phyloP scores from a whole-genome alignment of 345 rosid species.

The Eucalyptus sideroxylon region DNA sequence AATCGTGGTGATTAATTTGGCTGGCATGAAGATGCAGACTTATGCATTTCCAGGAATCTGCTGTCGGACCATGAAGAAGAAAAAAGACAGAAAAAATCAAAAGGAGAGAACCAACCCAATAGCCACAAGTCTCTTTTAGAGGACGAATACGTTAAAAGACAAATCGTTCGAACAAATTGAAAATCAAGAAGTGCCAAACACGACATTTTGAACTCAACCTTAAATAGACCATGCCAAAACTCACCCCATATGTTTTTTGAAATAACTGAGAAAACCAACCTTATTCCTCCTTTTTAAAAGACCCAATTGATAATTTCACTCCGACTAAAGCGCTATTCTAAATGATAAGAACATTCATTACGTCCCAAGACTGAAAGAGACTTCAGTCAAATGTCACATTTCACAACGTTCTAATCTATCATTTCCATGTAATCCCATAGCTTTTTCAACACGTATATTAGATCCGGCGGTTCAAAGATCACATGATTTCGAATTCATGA shows the following conservation, averaged over 20 bases:
- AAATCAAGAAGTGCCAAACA: neutral
- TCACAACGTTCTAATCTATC: rapidly evolving
- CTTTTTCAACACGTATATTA: too few species aligned
- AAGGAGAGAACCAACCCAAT: neutral
- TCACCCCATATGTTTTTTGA: neutral
- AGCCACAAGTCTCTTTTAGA: neutral
- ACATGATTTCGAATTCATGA: too few species aligned
- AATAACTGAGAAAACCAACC: neutral
- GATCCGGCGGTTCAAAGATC: rapidly evolving
- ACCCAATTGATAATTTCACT: too few species aligned
- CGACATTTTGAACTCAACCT: rapidly evolving
- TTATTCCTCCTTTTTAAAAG: rapidly evolving
- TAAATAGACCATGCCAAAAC: neutral
- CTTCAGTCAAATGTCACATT: rapidly evolving
- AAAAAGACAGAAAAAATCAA: too few species aligned
- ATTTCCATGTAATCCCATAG: too few species aligned
- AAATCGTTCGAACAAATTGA: neutral
- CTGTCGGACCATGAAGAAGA: rapidly evolving
- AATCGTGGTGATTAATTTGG: too few species aligned
- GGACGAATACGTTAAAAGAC: neutral
- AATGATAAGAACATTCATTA: too few species aligned
- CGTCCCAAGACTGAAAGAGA: too few species aligned
- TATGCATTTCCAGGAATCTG: too few species aligned
- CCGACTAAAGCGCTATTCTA: too few species aligned
- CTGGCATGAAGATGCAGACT: too few species aligned